Evolutionary conservation across 495 filamentous ascomycete species (phyloP).

Genomic region (Staphylotrichum longicolle): DNA sequence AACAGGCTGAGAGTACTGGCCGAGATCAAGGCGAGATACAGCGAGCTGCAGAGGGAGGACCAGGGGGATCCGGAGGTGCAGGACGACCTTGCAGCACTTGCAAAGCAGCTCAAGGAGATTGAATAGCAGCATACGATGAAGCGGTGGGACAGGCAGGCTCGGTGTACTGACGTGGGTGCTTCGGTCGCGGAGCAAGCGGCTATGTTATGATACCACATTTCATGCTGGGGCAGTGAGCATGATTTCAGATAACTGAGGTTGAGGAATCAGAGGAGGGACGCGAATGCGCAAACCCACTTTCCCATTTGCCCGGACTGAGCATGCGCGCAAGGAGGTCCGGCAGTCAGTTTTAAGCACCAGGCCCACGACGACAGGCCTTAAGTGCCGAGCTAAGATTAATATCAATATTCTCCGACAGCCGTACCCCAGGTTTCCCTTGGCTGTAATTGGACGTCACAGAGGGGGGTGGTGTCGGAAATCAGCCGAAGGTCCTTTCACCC

Average conservation of each 20-base stretch:
- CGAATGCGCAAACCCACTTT: not conserved
- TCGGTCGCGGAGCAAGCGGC: no score
- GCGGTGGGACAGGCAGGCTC: no score
- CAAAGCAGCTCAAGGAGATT: slow-evolving; percentile 23
- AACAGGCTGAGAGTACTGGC: slow-evolving; percentile 43
- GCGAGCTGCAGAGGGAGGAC: slow-evolving; percentile 41
- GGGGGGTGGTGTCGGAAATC: slow-evolving; percentile 7
- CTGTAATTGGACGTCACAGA: slow-evolving; percentile 1
- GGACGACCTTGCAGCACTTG: slow-evolving; percentile 35
- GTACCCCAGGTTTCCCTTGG: slow-evolving; percentile 13
- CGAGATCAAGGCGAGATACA: slow-evolving; percentile 33
- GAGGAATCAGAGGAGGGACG: not conserved
- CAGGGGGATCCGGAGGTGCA: slow-evolving; percentile 47
- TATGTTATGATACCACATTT: slow-evolving; percentile 8
- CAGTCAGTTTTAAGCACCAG: not conserved
- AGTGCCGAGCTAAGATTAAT: slow-evolving; percentile 12
- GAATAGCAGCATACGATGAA: slow-evolving; percentile 12
- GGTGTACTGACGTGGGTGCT: no score
- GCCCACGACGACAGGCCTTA: not conserved
- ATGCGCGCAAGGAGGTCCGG: not conserved
- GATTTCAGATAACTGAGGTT: not conserved
- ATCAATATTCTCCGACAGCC: slow-evolving; percentile 7
- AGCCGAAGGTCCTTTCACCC: slow-evolving; percentile 12
- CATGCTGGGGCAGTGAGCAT: not conserved
- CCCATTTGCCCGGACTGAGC: not conserved